phyloP scores from a whole-genome alignment of 306 rosid genomes.

The Prunus salicina region DNA sequence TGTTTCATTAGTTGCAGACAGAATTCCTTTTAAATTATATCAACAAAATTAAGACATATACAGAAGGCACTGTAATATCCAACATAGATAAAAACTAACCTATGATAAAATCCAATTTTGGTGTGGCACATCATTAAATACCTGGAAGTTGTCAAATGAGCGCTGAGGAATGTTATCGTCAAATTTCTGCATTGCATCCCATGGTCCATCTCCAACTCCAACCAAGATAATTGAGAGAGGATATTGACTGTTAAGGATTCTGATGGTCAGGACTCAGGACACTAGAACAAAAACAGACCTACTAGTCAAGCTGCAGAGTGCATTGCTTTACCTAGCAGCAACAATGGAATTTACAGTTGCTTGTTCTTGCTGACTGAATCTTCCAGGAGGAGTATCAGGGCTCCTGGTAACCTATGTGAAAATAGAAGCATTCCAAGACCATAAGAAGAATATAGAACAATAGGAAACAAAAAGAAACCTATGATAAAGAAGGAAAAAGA shows the following conservation, averaged over 20 bases:
- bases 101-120: not conserved
- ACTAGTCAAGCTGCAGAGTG: conserved; percentile 12
- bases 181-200: conserved; percentile 85
- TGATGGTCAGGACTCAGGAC: conserved; percentile 26
- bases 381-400: conserved; percentile 63
- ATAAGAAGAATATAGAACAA: conserved; percentile 5
- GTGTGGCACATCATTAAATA: conserved; percentile 14
- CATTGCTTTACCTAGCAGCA: conserved; percentile 73
- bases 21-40: not conserved
- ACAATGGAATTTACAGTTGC: conserved; percentile 71
- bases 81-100: not conserved
- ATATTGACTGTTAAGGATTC: conserved; percentile 49
- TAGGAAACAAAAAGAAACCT: conserved; percentile 1
- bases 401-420: conserved; percentile 61
- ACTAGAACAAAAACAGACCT: conserved; percentile 7
- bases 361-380: conserved; percentile 74
- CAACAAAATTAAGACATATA: not conserved
- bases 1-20: not conserved
- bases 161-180: conserved; percentile 88
- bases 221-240: conserved; percentile 91
- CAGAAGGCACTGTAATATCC: not conserved
- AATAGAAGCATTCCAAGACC: conserved; percentile 8
- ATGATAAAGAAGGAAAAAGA: conserved; percentile 1
- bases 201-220: conserved; percentile 99
- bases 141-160: conserved; percentile 94